Percentiles rank a stretch among this genome's conserved stretches.
Conservation (phyloP, 768 basidiomycete genomes). For the Pholiota molesta region DNA sequence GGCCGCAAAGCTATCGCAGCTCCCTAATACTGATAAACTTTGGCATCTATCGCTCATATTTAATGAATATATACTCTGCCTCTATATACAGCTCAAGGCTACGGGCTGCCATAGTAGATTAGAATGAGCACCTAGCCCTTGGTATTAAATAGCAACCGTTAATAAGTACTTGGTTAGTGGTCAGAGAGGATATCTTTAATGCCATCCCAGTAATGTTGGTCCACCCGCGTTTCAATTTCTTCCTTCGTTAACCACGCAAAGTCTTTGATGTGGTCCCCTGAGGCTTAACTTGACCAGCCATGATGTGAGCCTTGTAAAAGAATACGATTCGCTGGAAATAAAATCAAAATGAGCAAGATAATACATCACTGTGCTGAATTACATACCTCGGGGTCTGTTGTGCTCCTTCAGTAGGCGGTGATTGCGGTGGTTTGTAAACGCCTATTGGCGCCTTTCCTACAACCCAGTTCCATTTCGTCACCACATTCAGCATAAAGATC, state of each 20-base stretch:
- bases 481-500: slow-evolving; percentile 77
- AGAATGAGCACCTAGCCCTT: neutral
- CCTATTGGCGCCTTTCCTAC: slow-evolving; percentile 91
- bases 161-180: slow-evolving; percentile 20
- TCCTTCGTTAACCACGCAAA: slow-evolving; percentile 96
- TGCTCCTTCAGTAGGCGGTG: slow-evolving; percentile 22
- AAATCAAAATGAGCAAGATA: neutral
- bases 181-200: slow-evolving; percentile 82
- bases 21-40: slow-evolving; percentile 34
- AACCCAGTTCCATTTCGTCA: slow-evolving; percentile 91
- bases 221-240: slow-evolving; percentile 78
- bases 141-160: slow-evolving; percentile 18
- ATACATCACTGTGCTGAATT: neutral
- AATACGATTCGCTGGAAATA: slow-evolving; percentile 68
- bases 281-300: slow-evolving; percentile 82
- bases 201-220: slow-evolving; percentile 71
- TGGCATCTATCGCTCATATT: too few relatives aligned
- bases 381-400: slow-evolving; percentile 39
- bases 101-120: neutral
- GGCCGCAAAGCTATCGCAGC: slow-evolving; percentile 56
- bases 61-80: slow-evolving; percentile 9
- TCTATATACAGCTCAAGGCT: neutral
- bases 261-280: slow-evolving; percentile 57
- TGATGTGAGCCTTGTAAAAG: slow-evolving; percentile 93
- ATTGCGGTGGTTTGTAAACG: slow-evolving; percentile 57